A percentile compares a stretch with the other conserved stretches of the same genome.
These are phyloP conservation scores for Clarireedia paspali DNA, from an alignment of 2,329 filamentous ascomycete genomes.

Conservation along the genomic window DNA sequence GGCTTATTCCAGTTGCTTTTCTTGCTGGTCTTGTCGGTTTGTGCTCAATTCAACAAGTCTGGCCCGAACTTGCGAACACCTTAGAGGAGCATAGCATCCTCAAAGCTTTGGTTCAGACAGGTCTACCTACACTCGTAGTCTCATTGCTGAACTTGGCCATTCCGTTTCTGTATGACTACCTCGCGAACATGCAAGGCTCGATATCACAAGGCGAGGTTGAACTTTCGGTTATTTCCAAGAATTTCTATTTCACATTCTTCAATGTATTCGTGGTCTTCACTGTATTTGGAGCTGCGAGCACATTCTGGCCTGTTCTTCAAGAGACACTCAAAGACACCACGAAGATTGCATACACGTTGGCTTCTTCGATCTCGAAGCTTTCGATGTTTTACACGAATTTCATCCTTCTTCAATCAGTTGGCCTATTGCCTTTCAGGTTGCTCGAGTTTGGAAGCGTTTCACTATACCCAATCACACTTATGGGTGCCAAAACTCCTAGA, in stretches of 20 bases:
- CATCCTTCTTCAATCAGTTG: slow-evolving; percentile 88
- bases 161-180: slow-evolving; percentile 89
- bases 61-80: slow-evolving; percentile 60
- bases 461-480: slow-evolving; percentile 71
- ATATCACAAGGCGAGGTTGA: slow-evolving; percentile 92
- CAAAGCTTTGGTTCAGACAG: slow-evolving; percentile 74
- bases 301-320: slow-evolving; percentile 64
- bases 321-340: slow-evolving; percentile 73
- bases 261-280: slow-evolving; percentile 97
- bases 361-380: slow-evolving; percentile 64
- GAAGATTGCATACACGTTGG: slow-evolving; percentile 67
- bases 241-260: slow-evolving; percentile 99
- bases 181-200: slow-evolving; percentile 88
- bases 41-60: slow-evolving; percentile 67
- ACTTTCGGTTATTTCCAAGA: slow-evolving; percentile 91
- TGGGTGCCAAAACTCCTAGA: slow-evolving; percentile 78
- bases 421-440: slow-evolving; percentile 84
- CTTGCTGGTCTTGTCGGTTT: slow-evolving; percentile 75
- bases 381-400: slow-evolving; percentile 88
- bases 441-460: slow-evolving; percentile 82
- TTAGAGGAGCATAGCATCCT: slow-evolving; percentile 63
- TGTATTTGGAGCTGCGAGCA: slow-evolving; percentile 70
- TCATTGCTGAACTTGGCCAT: slow-evolving; percentile 85
- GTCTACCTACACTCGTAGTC: slow-evolving; percentile 75
- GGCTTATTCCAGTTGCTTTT: slow-evolving; percentile 74